Base-by-base conservation (phyloP, 2,329 filamentous ascomycete genomes). In the Xylariaceae sp. region DNA sequence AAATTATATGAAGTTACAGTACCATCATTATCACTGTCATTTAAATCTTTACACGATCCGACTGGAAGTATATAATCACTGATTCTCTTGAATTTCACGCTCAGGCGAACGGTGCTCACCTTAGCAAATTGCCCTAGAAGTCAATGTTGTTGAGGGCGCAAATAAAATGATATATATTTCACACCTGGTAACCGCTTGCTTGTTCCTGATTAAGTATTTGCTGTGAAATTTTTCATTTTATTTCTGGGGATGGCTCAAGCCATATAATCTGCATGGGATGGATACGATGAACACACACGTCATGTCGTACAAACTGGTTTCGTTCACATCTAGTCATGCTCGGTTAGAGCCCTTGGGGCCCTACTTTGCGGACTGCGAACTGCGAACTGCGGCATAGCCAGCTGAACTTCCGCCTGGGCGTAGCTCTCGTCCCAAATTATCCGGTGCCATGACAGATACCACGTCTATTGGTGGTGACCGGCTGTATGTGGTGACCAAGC, bases 401-500 rank as follows among this genome's bases (percentile, higher is more conserved):
- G 50, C 45, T 47, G 20, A 6, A 50, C 45, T 51, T 48, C 32
- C 43, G 32, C 53, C 57, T 48, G 23, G 41, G 57, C 53, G 49
- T 42, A 46, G 49, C 44, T 24, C 47, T 40, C 41, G 45, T 35
- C 46, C 50, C 21, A 46, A 45, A 49, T 44, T 33, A 44, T 47
- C 48, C 36, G 36, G 24, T 43, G 42, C 45, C 27, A 39, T 53
- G 45, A 46, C 48, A 43, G 44, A 54, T 42, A 56, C 44, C 46
- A 46, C 35, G 16, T 41, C 30, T 20, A 42, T 54, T 42, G 27
- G 50, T 36, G 33, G 29, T 24, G 36, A 51, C 43, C 32, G 46
- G 51, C 57, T 60, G 58, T 57, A 29, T 46, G 48, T 62, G 58
- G 47, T 63, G 63, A 64, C 58, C 62, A 66, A 62, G 55, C 53